Conservation (phyloP, 805 yeast genomes). For the Wickerhamiella sergipiensis region DNA sequence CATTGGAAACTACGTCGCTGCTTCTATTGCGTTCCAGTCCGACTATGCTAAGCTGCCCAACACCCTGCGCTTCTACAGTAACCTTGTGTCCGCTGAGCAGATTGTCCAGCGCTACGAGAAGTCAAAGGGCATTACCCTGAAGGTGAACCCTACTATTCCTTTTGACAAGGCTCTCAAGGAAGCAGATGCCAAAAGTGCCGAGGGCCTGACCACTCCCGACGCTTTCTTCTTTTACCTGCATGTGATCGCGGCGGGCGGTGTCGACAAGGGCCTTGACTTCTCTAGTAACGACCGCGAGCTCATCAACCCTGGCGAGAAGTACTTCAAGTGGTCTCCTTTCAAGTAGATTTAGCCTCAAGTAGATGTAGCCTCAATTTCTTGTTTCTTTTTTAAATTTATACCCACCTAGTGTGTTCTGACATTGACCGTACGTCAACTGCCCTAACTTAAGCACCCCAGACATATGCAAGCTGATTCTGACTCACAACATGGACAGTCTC, state of each 20-base stretch:
- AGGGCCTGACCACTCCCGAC: neutral
- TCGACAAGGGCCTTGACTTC: slow-evolving; percentile 28
- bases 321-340: slow-evolving; percentile 4
- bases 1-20: slow-evolving; percentile 32
- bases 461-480: no score
- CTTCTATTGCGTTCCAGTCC: slow-evolving; percentile 29
- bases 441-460: no score
- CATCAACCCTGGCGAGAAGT: slow-evolving; percentile 23
- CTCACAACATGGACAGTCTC: neutral
- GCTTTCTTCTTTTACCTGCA: slow-evolving; percentile 17
- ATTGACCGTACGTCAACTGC: no score
- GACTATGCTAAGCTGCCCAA: slow-evolving; percentile 29
- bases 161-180: neutral
- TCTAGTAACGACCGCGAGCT: slow-evolving; percentile 28
- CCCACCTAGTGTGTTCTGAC: no score
- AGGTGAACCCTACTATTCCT: slow-evolving; percentile 7
- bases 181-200: neutral
- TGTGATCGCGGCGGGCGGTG: slow-evolving; percentile 28
- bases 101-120: slow-evolving; percentile 30
- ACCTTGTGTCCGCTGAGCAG: slow-evolving; percentile 28
- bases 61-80: slow-evolving; percentile 31
- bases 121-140: slow-evolving; percentile 19
- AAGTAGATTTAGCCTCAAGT: no score
- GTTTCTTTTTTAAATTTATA: no score
- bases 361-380: no score